A percentile compares a stretch with the other conserved stretches of the same genome.
phyloP scores from a whole-genome alignment of 192 early-diverging fungal genomes.

The Coemansia sp. region DNA sequence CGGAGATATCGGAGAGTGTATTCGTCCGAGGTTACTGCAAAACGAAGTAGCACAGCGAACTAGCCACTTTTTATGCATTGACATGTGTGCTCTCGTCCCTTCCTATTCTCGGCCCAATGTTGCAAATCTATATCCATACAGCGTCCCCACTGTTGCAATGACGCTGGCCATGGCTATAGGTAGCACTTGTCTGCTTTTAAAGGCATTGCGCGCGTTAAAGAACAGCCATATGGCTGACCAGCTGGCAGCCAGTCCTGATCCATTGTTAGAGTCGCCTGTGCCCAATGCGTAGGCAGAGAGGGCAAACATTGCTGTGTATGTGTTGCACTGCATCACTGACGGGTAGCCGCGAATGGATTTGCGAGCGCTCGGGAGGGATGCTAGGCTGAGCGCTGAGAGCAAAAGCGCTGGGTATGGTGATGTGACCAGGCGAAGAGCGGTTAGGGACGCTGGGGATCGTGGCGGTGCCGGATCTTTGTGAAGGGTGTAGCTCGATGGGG shows the following conservation, averaged over 20 bases:
- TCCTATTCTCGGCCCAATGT: slow-evolving; percentile 15
- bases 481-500: slow-evolving; percentile 47
- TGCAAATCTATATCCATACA: slow-evolving; percentile 37
- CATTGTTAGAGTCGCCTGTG: slow-evolving; percentile 37
- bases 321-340: slow-evolving; percentile 37
- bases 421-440: neutral
- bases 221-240: slow-evolving; percentile 52
- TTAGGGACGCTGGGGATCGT: neutral
- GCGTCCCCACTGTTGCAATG: slow-evolving; percentile 24
- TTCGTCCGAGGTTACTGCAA: neutral
- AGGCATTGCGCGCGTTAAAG: slow-evolving; percentile 44
- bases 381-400: slow-evolving; percentile 23
- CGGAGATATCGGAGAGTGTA: neutral
- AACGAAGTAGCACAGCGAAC: neutral
- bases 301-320: slow-evolving; percentile 37
- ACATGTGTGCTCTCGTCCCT: neutral
- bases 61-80: neutral
- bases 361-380: slow-evolving; percentile 7
- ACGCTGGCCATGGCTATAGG: slow-evolving; percentile 27
- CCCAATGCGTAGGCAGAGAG: slow-evolving; percentile 31
- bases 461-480: slow-evolving; percentile 1
- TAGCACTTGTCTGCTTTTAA: slow-evolving; percentile 2
- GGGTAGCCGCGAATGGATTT: slow-evolving; percentile 28
- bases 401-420: slow-evolving; percentile 24
- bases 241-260: slow-evolving; percentile 30